Evolutionary conservation across 352 stramenopile genomes (phyloP).

Genomic region (Globisporangium ultimum): DNA sequence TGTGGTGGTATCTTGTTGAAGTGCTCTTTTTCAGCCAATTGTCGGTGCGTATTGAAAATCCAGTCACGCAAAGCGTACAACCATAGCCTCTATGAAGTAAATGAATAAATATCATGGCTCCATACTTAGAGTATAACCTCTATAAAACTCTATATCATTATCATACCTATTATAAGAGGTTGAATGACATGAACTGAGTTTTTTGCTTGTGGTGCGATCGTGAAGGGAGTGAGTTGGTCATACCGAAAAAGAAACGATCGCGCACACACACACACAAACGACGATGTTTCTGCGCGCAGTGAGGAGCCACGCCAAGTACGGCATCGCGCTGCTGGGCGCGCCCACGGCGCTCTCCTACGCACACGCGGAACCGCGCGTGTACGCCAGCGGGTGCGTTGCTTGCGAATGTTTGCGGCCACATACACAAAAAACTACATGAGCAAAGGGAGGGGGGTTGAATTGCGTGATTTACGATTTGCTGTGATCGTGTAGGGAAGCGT

Average conservation of each 20-base stretch:
- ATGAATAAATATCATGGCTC: no score
- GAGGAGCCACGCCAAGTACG: conserved; percentile 28
- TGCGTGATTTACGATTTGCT: background rate
- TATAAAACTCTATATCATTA: background rate
- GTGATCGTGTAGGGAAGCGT: conserved; percentile 45
- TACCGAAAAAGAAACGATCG: background rate
- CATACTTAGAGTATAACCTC: no score
- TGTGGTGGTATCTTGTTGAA: conserved; percentile 15
- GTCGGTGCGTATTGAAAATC: background rate
- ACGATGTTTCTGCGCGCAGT: conserved; percentile 44
- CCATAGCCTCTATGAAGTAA: background rate
- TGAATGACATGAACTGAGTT: background rate
- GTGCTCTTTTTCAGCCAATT: conserved; percentile 12
- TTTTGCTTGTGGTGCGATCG: conserved; percentile 1
- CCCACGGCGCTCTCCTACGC: conserved; percentile 29
- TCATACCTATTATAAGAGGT: background rate
- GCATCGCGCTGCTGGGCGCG: conserved; percentile 31
- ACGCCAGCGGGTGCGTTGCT: conserved; percentile 58
- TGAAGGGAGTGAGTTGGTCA: background rate
- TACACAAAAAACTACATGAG: no score
- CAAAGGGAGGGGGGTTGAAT: background rate
- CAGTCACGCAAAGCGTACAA: background rate
- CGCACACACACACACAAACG: background rate
- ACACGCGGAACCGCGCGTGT: conserved; percentile 55
- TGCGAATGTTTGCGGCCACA: background rate